Percentiles rank a stretch among this genome's conserved stretches.
These are phyloP conservation scores for Trypanosoma platydactyli DNA, from an alignment of 208 protist genomes.

Conservation along the genomic window DNA sequence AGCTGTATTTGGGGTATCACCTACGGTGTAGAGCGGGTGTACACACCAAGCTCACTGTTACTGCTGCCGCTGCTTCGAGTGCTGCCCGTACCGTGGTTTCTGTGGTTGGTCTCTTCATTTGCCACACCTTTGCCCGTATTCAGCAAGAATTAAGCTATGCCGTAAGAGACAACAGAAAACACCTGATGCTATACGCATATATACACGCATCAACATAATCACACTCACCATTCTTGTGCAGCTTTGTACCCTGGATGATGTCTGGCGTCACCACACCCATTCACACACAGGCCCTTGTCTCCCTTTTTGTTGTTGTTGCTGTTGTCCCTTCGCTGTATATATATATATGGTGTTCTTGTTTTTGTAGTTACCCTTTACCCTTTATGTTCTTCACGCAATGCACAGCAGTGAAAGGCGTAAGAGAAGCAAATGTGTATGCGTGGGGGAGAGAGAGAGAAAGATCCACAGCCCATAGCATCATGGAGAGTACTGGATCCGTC, in stretches of 20 bases:
- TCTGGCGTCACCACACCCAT: no score
- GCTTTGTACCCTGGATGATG: background rate
- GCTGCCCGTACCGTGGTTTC: slow-evolving; percentile 31
- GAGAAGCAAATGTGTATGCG: no score
- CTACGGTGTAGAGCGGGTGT: slow-evolving; percentile 28
- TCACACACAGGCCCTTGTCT: background rate
- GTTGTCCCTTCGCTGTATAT: background rate
- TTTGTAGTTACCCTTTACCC: slow-evolving; percentile 17
- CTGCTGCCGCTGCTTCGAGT: slow-evolving; percentile 25
- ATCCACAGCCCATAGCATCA: background rate
- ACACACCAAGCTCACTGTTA: slow-evolving; percentile 15
- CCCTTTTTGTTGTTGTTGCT: slow-evolving; percentile 14
- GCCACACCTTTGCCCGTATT: background rate
- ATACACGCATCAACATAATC: slow-evolving; percentile 15
- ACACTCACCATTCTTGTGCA: background rate
- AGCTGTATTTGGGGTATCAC: slow-evolving; percentile 24
- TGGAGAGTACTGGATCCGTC: slow-evolving; percentile 10
- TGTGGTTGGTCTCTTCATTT: slow-evolving; percentile 14
- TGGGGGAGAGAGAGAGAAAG: background rate
- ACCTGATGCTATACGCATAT: background rate
- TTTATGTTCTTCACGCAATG: background rate
- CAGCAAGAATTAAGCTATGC: no score
- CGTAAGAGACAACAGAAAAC: no score
- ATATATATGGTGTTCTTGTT: background rate
- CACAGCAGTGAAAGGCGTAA: background rate